Base-by-base conservation (phyloP, 2,329 filamentous ascomycete species). In the Penicillium sp. region DNA sequence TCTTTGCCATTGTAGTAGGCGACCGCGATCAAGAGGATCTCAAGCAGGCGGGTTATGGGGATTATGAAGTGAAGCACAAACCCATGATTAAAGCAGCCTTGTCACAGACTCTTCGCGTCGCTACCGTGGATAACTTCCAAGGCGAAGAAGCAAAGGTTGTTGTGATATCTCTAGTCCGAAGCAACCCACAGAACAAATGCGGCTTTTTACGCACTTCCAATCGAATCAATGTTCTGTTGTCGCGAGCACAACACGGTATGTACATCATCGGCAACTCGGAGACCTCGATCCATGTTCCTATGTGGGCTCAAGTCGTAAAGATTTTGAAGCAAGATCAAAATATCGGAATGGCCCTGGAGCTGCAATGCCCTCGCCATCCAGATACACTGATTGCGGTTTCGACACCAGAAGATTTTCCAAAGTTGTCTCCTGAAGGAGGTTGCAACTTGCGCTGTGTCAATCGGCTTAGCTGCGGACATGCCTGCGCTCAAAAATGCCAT, bases 81-180 rank as follows among this genome's bases (percentile, higher is more conserved):
- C 14, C 20, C 10, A 20, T 24, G 5, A 56, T 62, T 22, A 82
- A 79, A 65, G 76, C 73, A 5, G 77, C 73, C 0, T 72, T 86
- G 0, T 65, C 80, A 0, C 74, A 81, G 24, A 76, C 74, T 1
- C 68, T 88, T 3, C 74, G 83, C 5, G 70, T 87, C 0, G 85
- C 87, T 0, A 90, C 86, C 0, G 81, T 90, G 0, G 87, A 90
- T 68, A 92, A 91, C 60, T 92, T 90, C 53, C 88, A 92, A 63
- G 89, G 89, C 0, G 88, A 92, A 66, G 88, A 92, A 64, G 85
- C 85, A 2, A 86, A 89, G 50, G 75, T 92, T 9, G 78, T 92
- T 0, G 76, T 92, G 3, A 76, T 92, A 0, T 89, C 86, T 0
- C 75, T 92, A 0, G 87, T 90, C 0, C 81, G 89, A 39, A 89